These are phyloP conservation scores for Phragmites australis DNA, from an alignment of 176 grass and related monocot species.

Conservation along the genomic window DNA sequence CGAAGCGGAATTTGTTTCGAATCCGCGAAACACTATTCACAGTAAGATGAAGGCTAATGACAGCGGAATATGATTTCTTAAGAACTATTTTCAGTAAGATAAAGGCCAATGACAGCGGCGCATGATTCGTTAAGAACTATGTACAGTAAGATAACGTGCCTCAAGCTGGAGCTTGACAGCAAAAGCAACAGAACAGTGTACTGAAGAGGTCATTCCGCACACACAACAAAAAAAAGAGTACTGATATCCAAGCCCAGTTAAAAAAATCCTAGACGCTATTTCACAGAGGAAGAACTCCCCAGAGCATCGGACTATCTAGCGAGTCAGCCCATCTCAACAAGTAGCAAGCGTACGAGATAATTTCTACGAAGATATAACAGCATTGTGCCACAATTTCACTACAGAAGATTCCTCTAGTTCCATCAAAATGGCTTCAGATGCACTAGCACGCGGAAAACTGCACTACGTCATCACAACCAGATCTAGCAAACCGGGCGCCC, in stretches of 20 bases:
- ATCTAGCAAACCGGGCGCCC: not conserved
- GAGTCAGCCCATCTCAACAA: too few relatives aligned
- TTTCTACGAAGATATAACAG: not conserved
- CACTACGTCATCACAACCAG: not conserved
- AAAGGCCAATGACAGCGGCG: too few relatives aligned
- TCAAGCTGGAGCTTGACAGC: not conserved
- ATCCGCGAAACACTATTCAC: too few relatives aligned
- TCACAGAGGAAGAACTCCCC: not conserved
- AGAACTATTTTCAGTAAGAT: too few relatives aligned
- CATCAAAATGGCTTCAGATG: not conserved
- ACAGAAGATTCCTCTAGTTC: not conserved
- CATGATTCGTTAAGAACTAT: too few relatives aligned
- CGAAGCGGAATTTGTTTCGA: too few relatives aligned
- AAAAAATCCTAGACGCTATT: too few relatives aligned
- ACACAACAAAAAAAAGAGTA: not conserved
- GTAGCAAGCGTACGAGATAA: not conserved
- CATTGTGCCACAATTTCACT: not conserved
- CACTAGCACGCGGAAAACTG: not conserved
- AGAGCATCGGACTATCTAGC: not conserved
- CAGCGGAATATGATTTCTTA: not conserved
- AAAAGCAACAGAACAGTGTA: not conserved
- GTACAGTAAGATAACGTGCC: too few relatives aligned
- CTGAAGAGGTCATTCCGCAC: too few relatives aligned
- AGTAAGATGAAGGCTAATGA: too few relatives aligned
- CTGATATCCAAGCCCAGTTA: too few relatives aligned